These are phyloP conservation scores for Hypoxylon trugodes DNA, from an alignment of 495 filamentous ascomycete genomes.

Conservation along the genomic window DNA sequence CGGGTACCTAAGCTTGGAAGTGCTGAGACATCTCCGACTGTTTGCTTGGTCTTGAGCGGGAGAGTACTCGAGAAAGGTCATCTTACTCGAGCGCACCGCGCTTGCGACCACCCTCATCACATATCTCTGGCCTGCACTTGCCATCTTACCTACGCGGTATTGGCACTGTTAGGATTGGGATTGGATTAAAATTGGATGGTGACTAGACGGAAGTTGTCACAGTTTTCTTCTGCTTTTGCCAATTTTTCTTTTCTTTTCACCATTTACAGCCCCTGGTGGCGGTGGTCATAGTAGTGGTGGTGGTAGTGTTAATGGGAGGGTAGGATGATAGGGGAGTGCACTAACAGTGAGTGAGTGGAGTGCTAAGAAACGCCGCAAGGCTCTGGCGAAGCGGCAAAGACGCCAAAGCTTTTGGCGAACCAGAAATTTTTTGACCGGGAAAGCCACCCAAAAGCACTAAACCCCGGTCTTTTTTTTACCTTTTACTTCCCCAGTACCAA, in stretches of 20 bases:
- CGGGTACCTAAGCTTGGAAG: slow-evolving; percentile 23
- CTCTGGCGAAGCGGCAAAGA: slow-evolving; percentile 11
- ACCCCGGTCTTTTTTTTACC: slow-evolving; percentile 10
- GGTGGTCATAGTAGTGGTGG: slow-evolving; percentile 22
- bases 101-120: slow-evolving; percentile 8
- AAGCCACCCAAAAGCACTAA: slow-evolving; percentile 8
- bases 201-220: background rate
- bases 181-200: slow-evolving; percentile 4
- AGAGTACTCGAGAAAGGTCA: slow-evolving; percentile 23
- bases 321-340: slow-evolving; percentile 1
- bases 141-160: no score
- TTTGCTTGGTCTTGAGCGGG: slow-evolving; percentile 27
- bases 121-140: background rate
- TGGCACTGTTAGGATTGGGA: slow-evolving; percentile 1
- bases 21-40: slow-evolving; percentile 25
- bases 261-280: background rate
- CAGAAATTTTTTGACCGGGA: slow-evolving; percentile 29
- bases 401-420: slow-evolving; percentile 39
- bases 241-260: background rate
- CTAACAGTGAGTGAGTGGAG: slow-evolving; percentile 1
- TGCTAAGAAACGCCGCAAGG: slow-evolving; percentile 22
- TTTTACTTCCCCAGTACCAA: slow-evolving; percentile 10
- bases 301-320: slow-evolving; percentile 17
- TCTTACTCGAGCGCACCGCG: slow-evolving; percentile 17
- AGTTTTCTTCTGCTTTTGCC: background rate